Base-by-base conservation (phyloP, 768 basidiomycete genomes). In the Kwoniella sp. region DNA sequence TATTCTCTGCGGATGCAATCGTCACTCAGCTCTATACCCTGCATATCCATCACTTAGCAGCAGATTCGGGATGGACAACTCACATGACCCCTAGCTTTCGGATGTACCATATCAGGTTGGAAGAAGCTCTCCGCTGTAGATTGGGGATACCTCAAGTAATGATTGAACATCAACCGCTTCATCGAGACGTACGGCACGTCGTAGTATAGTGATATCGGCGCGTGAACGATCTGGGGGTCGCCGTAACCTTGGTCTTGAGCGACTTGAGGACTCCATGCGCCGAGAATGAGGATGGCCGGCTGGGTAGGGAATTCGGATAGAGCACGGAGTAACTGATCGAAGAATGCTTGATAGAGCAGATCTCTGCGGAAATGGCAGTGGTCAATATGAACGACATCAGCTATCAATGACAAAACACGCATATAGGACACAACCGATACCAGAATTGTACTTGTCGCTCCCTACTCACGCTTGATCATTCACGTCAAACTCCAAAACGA, bases 401-500 rank as follows among this genome's bases (percentile, higher is more conserved):
- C 34, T 34, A 5, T 34, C 13, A 5, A 13, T 34, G 34, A 13
- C 5, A 5, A 34, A 13, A 5, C 5, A 5, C 5, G 34, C 13
- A 13, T 34, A 13, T 13, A 34, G 34, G 34, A 34, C 34, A 34
- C 7, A 5, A 13, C 34, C 13, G n/a, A 5, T 34, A 34, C 13
- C 7, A 34, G 7, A 34, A 56, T 28, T 56, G 3, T 2, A 4
- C 11, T 55, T 29, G 9, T 30, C 7, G 22, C 38, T 25, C 13
- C 4, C 7, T 52, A 67, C 73, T 67, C 55, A 75, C 73, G 76
- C 59, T 65, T 78, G 76, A 61, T 79, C 78, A 55, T 79, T 79
- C 29, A 79, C 76, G 63, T 79, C 78, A 61, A 79, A 79, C 56
- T 79, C 78, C 9, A 79, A 65, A 25, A 79, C 69, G 54, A 79